These are phyloP conservation scores for Paraglomus brasilianum DNA, from an alignment of 192 early-diverging fungal species.

Conservation along the genomic window DNA sequence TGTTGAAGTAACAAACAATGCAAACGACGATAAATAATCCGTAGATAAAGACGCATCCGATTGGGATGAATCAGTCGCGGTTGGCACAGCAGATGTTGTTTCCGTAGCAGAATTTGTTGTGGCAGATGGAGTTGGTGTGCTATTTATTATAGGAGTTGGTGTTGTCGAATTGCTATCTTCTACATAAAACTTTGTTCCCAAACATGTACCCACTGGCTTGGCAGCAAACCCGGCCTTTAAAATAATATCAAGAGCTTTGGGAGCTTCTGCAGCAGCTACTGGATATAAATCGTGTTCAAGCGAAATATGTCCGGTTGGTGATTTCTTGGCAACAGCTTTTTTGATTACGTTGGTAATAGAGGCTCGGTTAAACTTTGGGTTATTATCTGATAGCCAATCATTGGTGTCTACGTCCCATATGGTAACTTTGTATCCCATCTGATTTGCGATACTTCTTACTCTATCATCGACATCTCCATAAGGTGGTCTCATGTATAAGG, in stretches of 20 bases:
- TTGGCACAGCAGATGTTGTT: no score
- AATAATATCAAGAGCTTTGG: slow-evolving; percentile 33
- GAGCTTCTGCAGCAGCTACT: slow-evolving; percentile 34
- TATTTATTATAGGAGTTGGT: no score
- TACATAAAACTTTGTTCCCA: slow-evolving; percentile 32
- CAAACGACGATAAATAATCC: no score
- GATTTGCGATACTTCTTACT: slow-evolving; percentile 57
- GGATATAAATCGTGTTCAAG: slow-evolving; percentile 46
- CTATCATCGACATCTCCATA: slow-evolving; percentile 72
- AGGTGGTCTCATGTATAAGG: slow-evolving; percentile 53
- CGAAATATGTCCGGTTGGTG: slow-evolving; percentile 36
- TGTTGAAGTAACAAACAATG: no score
- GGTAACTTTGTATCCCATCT: slow-evolving; percentile 51
- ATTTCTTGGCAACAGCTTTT: no score
- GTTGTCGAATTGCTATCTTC: slow-evolving; percentile 21
- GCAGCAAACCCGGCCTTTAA: slow-evolving; percentile 13
- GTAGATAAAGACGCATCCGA: no score
- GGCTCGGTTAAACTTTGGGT: neutral
- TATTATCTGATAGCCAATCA: neutral
- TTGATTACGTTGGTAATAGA: neutral
- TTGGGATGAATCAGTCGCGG: no score
- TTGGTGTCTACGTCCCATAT: slow-evolving; percentile 33
- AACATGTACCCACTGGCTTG: slow-evolving; percentile 24
- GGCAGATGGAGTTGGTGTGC: no score
- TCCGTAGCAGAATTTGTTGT: no score